Conservation (phyloP, 306 rosid genomes). For the Rubus idaeus region DNA sequence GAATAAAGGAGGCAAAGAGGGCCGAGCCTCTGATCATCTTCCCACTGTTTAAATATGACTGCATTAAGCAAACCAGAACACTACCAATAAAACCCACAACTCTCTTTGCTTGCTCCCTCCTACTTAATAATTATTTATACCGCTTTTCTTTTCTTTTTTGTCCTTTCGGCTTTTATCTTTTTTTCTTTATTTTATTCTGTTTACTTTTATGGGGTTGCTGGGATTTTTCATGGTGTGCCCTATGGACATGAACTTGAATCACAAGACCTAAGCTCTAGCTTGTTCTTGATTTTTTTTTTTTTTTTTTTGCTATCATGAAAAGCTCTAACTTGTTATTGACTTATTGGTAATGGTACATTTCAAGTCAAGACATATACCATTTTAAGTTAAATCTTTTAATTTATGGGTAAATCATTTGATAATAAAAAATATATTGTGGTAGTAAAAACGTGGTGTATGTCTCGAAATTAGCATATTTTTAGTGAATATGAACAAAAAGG, state of each 20-base stretch:
- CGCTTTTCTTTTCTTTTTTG: background rate
- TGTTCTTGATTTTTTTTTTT: background rate
- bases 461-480: background rate
- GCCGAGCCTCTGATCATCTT: background rate
- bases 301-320: too few relatives aligned
- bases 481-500: constrained; percentile 11
- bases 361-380: too few relatives aligned
- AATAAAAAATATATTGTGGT: too few relatives aligned
- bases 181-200: constrained; percentile 16
- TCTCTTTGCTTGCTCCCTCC: background rate
- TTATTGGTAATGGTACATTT: too few relatives aligned
- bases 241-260: background rate
- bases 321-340: too few relatives aligned
- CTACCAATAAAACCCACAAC: background rate
- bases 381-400: too few relatives aligned
- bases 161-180: background rate
- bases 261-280: background rate
- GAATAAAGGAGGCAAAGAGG: constrained; percentile 11
- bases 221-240: background rate
- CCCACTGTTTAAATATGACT: constrained; percentile 9
- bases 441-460: background rate
- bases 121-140: background rate
- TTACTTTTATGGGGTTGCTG: constrained; percentile 24
- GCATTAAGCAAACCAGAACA: constrained; percentile 36
- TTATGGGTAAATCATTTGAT: too few relatives aligned